Percentiles rank a stretch among this genome's conserved stretches.
Evolutionary conservation across 441 rosid species (phyloP).

Genomic region (Bruguiera hainesii): DNA sequence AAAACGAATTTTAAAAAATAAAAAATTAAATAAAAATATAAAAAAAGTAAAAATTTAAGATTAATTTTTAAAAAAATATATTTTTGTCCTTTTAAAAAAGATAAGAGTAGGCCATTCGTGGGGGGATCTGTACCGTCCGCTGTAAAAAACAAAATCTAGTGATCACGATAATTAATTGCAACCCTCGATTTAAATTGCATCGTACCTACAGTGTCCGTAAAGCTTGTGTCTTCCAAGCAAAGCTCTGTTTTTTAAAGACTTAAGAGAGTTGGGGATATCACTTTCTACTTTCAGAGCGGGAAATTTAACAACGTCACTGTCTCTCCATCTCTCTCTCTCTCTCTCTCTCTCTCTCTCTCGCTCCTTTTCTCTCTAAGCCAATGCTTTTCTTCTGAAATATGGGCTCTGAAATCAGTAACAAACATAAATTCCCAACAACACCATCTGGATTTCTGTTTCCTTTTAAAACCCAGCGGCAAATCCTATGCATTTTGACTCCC

Average conservation of each 20-base stretch:
- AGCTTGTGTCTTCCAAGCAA: no score
- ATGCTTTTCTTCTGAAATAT: conserved; percentile 8
- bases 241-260: no score
- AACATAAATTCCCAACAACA: conserved; percentile 23
- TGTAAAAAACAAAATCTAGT: no score
- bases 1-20: no score
- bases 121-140: no score
- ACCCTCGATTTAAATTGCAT: no score
- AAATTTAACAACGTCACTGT: conserved; percentile 9
- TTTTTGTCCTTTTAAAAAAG: not conserved
- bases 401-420: conserved; percentile 33
- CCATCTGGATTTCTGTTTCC: conserved; percentile 4
- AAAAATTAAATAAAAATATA: no score
- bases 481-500: conserved; percentile 43
- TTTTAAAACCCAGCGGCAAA: conserved; percentile 31
- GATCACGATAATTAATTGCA: no score
- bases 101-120: not conserved
- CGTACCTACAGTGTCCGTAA: no score
- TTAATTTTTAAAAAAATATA: no score
- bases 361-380: not conserved
- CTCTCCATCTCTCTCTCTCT: not conserved
- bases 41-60: no score
- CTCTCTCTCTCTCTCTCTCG: not conserved
- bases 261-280: not conserved
- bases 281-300: conserved; percentile 19